Conservation (phyloP, 192 early-diverging fungal species). For the Linderina pennispora region DNA sequence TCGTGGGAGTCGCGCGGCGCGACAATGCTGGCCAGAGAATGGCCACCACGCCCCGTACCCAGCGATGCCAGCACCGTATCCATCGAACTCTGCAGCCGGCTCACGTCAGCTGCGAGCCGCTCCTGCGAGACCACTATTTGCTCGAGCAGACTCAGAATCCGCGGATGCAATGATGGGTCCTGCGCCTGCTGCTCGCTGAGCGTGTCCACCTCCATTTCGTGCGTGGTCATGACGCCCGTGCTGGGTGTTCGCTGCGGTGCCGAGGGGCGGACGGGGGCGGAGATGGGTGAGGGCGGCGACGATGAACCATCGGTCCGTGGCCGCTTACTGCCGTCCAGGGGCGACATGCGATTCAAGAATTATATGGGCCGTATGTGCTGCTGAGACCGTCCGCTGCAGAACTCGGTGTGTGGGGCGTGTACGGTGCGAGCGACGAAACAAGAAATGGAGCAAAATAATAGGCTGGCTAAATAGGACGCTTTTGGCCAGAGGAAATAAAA, state of each 20-base stretch:
- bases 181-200: not conserved
- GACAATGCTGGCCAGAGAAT: no score
- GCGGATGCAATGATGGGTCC: not conserved
- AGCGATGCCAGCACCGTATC: slow-evolving; percentile 16
- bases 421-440: no score
- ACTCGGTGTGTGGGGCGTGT: no score
- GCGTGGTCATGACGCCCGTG: not conserved
- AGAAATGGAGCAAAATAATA: not conserved
- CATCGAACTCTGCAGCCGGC: slow-evolving; percentile 28
- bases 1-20: not conserved
- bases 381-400: no score
- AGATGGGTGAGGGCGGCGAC: slow-evolving; percentile 1
- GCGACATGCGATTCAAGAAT: slow-evolving; percentile 24
- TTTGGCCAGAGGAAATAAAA: no score
- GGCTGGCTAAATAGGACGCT: no score
- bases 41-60: no score
- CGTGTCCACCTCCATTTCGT: not conserved
- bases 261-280: no score
- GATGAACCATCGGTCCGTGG: slow-evolving; percentile 33
- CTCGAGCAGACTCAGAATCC: slow-evolving; percentile 15
- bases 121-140: slow-evolving; percentile 32
- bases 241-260: no score
- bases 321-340: slow-evolving; percentile 36
- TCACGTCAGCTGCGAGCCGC: slow-evolving; percentile 30
- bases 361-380: no score